phyloP scores from a whole-genome alignment of 1,139 yeast species.

The Blastobotrys apis region DNA sequence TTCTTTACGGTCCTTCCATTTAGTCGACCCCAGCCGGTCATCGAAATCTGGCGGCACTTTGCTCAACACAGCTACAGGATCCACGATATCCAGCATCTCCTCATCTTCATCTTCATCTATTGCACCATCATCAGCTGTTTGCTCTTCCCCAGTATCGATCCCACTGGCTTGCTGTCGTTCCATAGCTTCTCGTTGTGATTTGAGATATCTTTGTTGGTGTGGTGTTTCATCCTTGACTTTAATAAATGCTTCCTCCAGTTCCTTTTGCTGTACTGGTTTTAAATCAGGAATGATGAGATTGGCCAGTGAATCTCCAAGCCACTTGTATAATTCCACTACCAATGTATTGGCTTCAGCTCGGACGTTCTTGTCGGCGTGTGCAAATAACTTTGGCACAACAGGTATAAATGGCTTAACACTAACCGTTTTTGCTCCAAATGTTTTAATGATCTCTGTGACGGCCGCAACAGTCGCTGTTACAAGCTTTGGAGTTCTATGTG shows the following conservation, averaged over 20 bases:
- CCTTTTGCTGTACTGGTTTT: conserved; percentile 91
- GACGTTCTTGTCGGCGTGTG: conserved; percentile 84
- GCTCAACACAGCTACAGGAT: conserved; percentile 56
- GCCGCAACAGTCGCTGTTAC: conserved; percentile 66
- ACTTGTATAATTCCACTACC: conserved; percentile 65
- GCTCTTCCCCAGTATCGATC: conserved; percentile 26
- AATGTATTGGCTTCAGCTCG: conserved; percentile 72
- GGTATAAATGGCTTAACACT: conserved; percentile 59
- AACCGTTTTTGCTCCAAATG: conserved; percentile 69
- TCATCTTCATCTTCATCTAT: conserved; percentile 33
- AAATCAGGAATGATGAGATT: conserved; percentile 60
- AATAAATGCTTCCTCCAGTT: conserved; percentile 65
- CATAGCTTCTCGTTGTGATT: conserved; percentile 45
- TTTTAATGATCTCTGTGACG: conserved; percentile 50
- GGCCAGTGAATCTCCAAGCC: conserved; percentile 69
- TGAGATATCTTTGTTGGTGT: conserved; percentile 54
- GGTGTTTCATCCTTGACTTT: conserved; percentile 46
- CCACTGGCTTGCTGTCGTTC: conserved; percentile 29
- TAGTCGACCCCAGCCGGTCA: conserved; percentile 51
- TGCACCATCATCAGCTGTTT: conserved; percentile 41
- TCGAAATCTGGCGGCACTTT: conserved; percentile 64
- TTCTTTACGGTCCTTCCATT: conserved; percentile 93
- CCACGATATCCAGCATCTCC: conserved; percentile 54
- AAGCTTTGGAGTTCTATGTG: conserved; percentile 70
- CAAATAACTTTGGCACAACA: conserved; percentile 62